These are phyloP conservation scores for Rosellinia necatrix DNA, from an alignment of 2,329 filamentous ascomycete species.

Conservation along the genomic window DNA sequence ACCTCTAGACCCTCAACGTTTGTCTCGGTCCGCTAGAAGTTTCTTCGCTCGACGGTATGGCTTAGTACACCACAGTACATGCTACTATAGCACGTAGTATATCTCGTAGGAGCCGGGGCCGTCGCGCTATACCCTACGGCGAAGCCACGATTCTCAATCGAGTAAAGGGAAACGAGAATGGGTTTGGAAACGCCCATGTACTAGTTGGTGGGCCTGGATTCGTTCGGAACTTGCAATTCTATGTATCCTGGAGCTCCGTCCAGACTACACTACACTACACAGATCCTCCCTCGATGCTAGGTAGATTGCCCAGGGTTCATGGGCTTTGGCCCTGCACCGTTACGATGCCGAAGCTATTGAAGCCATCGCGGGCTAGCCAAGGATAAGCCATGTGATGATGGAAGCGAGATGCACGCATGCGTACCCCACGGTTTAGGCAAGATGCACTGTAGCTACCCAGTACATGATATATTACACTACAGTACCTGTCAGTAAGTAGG, in stretches of 20 bases:
- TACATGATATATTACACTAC: no score
- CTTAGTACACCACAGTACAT: no score
- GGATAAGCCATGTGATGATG: slow-evolving; percentile 15
- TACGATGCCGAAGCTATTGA: slow-evolving; percentile 29
- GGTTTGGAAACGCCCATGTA: slow-evolving; percentile 36
- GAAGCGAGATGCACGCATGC: slow-evolving; percentile 17
- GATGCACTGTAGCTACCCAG: background rate
- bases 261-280: slow-evolving; percentile 11
- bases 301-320: slow-evolving; percentile 15
- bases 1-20: slow-evolving; percentile 5
- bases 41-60: slow-evolving; percentile 19
- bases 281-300: no score
- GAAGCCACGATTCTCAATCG: slow-evolving; percentile 34
- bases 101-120: slow-evolving; percentile 18
- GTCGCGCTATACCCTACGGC: slow-evolving; percentile 29
- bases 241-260: slow-evolving; percentile 16
- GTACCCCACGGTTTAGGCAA: slow-evolving; percentile 16
- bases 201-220: slow-evolving; percentile 34
- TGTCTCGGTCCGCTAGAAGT: slow-evolving; percentile 21
- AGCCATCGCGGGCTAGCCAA: slow-evolving; percentile 27
- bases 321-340: slow-evolving; percentile 21
- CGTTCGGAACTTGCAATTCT: slow-evolving; percentile 16
- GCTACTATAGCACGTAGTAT: no score
- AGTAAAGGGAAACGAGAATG: slow-evolving; percentile 38
- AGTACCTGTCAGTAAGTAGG: no score